Evolutionary conservation across 176 grass and related monocot species (phyloP), one percentile per base, ranked within the genome.

Genomic region (Triticum turgidum): DNA sequence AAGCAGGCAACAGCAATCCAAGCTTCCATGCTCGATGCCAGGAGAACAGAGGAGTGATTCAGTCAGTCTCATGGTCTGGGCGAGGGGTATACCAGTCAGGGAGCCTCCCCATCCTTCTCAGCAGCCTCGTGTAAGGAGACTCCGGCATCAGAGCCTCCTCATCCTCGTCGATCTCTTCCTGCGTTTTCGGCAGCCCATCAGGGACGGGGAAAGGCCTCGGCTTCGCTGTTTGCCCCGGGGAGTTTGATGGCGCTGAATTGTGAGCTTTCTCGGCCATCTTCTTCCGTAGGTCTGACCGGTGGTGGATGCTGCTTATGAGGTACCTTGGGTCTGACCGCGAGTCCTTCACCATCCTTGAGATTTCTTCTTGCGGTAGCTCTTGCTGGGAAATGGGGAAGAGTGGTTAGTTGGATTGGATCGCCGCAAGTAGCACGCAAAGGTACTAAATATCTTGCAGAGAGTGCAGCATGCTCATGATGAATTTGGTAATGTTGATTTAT

Each of bases 41-140:
- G 5, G 12, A 84, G 4, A 78, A 78, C 5, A 24, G 0, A 78
- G 65, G 52, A 7, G 22, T 83, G 24, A 27, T 82, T 92, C 82
- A 95, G 71, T 85, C 81, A 0, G 63, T 86, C 62, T 95, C 93
- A 52, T 90, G 88, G 79, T 95, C 93, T 20, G 90, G 90, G 49
- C 85, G 90, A 73, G 79, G 85, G 5, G 83, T 85, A 79, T 96
- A 98, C 96, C 93, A 96, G n/a, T 91, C 87, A 14, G 91, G 96
- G 79, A 81, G 89, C 3, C 85, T 83, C 11, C 91, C 87, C 90
- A 92, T 91, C 65, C 84, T 91, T 79, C 87, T 92, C 21, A 96
- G 86, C 30, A 98, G 64, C 69, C 86, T 92, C 14, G 91, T 95
- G 41, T 94, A 98, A 38, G 86, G 6, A 21, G 95, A 95, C 1